Conservation (phyloP, 176 grass and related monocot genomes). For the Sorghum bicolor region Sorghum_bicolor_NCBIv3 NC_012872.2:71288501-71289000, state of each 20-base stretch:
- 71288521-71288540: conserved; percentile 87
- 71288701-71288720: conserved; percentile 84
- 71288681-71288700: conserved; percentile 91
- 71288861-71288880: conserved; percentile 67
- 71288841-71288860: conserved; percentile 3
- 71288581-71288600: conserved; percentile 87
- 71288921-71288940: conserved; percentile 94
- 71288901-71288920: conserved; percentile 98
- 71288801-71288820: conserved; percentile 62
- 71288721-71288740: conserved; percentile 40
- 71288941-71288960: conserved; percentile 79
- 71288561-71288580: conserved; percentile 97
- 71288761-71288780: background rate
- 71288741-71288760: background rate
- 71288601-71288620: conserved; percentile 95
- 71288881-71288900: conserved; percentile 88
- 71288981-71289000: conserved; percentile 72
- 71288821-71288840: conserved; percentile 49
- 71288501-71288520: conserved; percentile 92
- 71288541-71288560: conserved; percentile 86
- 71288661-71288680: conserved; percentile 93
- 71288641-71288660: conserved; percentile 94
- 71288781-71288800: conserved; percentile 24
- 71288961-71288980: conserved; percentile 82
- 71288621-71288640: conserved; percentile 92